phyloP scores from a whole-genome alignment of 305 asterid genomes.

The Ruellia speciosa region DNA sequence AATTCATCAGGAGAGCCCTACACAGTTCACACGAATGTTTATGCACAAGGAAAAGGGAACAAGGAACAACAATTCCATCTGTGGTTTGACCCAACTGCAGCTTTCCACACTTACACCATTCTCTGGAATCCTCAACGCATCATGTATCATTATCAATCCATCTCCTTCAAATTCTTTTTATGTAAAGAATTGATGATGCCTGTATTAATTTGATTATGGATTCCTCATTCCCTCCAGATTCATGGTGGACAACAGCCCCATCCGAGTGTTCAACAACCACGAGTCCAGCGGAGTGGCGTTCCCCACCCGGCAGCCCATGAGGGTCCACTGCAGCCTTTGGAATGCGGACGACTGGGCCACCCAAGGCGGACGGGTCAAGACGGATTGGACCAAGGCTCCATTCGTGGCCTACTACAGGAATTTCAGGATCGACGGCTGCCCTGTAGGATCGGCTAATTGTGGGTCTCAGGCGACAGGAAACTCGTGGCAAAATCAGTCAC shows the following conservation, averaged over 20 bases:
- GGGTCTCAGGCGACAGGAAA: background rate
- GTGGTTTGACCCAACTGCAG: conserved; percentile 48
- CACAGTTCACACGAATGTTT: conserved; percentile 43
- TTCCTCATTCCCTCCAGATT: too few relatives aligned
- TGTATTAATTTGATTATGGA: too few relatives aligned
- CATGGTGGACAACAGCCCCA: conserved; percentile 33
- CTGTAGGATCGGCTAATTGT: background rate
- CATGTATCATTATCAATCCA: too few relatives aligned
- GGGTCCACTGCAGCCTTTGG: conserved; percentile 35
- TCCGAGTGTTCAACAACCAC: conserved; percentile 37
- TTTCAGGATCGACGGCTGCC: conserved; percentile 20
- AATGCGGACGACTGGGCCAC: too few relatives aligned
- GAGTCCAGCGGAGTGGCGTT: conserved; percentile 29
- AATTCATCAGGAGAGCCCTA: conserved; percentile 40
- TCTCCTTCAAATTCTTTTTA: too few relatives aligned
- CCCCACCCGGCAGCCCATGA: conserved; percentile 33
- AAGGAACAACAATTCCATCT: conserved; percentile 46
- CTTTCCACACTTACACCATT: conserved; percentile 47
- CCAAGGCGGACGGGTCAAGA: too few relatives aligned
- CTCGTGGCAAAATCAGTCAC: conserved; percentile 20
- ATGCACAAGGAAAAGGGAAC: conserved; percentile 39
- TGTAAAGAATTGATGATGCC: too few relatives aligned
- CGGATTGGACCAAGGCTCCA: conserved; percentile 31
- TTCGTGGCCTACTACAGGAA: conserved; percentile 29
- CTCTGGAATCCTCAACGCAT: conserved; percentile 43